phyloP scores from a whole-genome alignment of 345 rosid species.

The Eucalyptus globulus region DNA sequence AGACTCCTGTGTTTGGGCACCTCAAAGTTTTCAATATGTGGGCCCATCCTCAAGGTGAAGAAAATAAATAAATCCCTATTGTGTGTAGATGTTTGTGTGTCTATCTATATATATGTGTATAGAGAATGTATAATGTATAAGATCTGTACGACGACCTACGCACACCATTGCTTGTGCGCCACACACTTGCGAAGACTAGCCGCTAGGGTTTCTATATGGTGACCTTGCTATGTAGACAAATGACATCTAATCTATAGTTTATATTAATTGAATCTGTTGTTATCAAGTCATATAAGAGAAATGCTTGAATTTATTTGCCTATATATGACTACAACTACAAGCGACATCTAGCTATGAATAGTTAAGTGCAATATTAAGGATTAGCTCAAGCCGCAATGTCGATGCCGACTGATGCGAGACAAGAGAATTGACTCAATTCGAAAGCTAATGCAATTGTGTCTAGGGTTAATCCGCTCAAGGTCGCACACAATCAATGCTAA shows the following conservation, averaged over 20 bases:
- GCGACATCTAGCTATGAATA: not conserved
- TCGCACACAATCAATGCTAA: not conserved
- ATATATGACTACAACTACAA: not conserved
- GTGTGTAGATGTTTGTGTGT: not conserved
- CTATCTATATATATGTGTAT: not conserved
- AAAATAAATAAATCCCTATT: not conserved
- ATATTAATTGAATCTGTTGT: not conserved
- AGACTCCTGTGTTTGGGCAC: not conserved
- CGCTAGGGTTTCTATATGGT: not conserved
- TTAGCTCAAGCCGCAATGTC: not conserved
- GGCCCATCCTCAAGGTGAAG: not conserved
- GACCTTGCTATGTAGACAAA: not conserved
- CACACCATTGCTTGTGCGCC: not conserved
- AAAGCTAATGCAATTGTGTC: not conserved
- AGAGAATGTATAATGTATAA: not conserved
- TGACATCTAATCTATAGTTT: not conserved
- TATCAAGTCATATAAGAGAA: not conserved
- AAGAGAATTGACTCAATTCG: not conserved
- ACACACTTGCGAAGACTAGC: not conserved
- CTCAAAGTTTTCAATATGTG: not conserved
- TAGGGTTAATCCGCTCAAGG: not conserved
- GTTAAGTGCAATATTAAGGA: not conserved
- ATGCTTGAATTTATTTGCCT: not conserved
- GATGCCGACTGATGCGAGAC: not conserved
- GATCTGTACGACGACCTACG: not conserved